Evolutionary conservation across 139 green algal species (phyloP).

Genomic region (Chlamydomonas sp.): DNA sequence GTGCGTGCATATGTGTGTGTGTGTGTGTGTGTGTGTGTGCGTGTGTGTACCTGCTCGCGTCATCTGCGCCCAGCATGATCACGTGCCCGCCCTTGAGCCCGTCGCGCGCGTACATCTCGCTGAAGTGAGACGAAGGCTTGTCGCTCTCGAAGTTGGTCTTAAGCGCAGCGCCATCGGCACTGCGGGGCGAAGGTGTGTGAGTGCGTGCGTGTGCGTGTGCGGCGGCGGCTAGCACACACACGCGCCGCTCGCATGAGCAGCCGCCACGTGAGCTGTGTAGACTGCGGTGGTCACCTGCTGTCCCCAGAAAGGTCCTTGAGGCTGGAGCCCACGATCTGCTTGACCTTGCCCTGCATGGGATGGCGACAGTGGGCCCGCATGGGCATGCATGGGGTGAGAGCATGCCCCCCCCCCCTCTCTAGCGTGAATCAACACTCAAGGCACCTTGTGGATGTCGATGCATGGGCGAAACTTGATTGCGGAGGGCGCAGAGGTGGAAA

Average conservation of each 20-base stretch:
- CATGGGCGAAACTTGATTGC: conserved; percentile 79
- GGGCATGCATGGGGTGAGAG: neutral
- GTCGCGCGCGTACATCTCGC: conserved; percentile 76
- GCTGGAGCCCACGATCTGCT: conserved; percentile 97
- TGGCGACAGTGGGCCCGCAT: too few species aligned
- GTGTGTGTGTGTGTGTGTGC: conserved; percentile 44
- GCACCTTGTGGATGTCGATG: conserved; percentile 98
- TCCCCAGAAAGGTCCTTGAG: conserved; percentile 67
- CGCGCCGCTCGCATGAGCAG: too few species aligned
- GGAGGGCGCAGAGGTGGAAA: neutral
- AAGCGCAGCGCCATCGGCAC: conserved; percentile 26
- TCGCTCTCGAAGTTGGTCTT: conserved; percentile 95
- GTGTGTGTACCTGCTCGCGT: conserved; percentile 44
- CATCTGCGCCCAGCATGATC: conserved; percentile 93
- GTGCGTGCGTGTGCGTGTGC: neutral
- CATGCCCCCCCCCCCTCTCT: neutral
- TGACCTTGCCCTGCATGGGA: conserved; percentile 93
- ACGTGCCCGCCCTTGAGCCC: conserved; percentile 85
- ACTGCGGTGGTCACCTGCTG: too few species aligned
- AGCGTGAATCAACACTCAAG: neutral
- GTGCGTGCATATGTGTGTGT: conserved; percentile 32
- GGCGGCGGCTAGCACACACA: neutral
- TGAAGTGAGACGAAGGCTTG: conserved; percentile 71
- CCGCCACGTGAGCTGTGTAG: neutral
- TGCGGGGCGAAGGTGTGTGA: neutral